Conservation (phyloP, 2,329 filamentous ascomycete species). For the Penicillium sp. region DNA sequence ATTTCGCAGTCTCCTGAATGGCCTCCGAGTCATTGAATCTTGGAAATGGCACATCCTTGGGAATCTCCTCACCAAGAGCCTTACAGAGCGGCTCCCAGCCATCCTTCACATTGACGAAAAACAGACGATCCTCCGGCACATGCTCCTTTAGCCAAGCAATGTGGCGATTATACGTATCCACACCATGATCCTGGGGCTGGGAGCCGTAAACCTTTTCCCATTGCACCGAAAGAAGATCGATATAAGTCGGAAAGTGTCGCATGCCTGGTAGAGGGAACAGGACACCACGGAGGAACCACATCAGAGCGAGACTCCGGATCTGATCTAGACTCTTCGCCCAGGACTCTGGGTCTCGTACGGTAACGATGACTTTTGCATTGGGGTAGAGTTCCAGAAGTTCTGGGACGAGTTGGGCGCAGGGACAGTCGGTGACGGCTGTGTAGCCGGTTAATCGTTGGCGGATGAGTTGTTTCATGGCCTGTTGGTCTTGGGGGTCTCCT, state of each 20-base stretch:
- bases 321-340: constrained; percentile 35
- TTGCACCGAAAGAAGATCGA: neutral
- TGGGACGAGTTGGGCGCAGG: constrained; percentile 45
- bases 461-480: neutral
- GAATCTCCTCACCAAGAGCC: neutral
- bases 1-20: neutral
- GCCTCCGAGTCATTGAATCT: neutral
- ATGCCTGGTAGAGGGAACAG: neutral
- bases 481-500: neutral
- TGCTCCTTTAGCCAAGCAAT: neutral
- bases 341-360: constrained; percentile 42
- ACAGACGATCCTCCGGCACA: neutral
- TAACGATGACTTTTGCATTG: constrained; percentile 51
- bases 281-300: neutral
- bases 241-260: neutral
- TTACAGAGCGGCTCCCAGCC: neutral
- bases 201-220: neutral
- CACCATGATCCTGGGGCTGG: neutral
- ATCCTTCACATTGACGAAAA: neutral
- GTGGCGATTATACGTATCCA: neutral
- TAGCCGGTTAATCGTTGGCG: constrained; percentile 40
- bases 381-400: constrained; percentile 55
- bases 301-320: neutral
- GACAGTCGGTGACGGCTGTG: constrained; percentile 50
- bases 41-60: neutral